A percentile compares a stretch with the other conserved stretches of the same genome.
Conservation (phyloP, 257 asterid genomes). For the Solanum appendiculatum region DNA sequence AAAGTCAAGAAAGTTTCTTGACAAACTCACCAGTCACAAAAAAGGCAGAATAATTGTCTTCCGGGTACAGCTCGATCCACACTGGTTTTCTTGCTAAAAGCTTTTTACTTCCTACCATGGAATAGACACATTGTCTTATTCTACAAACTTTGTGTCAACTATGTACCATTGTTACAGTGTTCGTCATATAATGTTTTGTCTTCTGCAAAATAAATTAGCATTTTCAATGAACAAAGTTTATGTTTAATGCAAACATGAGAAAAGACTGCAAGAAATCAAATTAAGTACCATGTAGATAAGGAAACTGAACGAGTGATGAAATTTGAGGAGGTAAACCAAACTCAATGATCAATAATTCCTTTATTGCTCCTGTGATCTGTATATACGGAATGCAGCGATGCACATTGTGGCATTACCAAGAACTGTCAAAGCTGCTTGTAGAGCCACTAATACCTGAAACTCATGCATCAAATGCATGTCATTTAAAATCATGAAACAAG, state of each 20-base stretch:
- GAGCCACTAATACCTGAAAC: conserved; percentile 70
- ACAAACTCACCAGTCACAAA: conserved; percentile 23
- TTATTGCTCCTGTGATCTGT: conserved; percentile 47
- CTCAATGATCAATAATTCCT: conserved; percentile 16
- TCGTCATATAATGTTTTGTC: neutral
- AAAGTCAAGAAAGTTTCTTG: conserved; percentile 20
- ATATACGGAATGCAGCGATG: conserved; percentile 87
- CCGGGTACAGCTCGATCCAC: neutral
- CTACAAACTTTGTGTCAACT: neutral
- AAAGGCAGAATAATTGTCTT: neutral
- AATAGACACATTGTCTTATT: neutral
- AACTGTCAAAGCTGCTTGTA: conserved; percentile 94
- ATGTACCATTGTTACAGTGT: neutral
- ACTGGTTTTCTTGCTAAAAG: neutral
- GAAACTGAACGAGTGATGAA: neutral
- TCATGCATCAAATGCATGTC: neutral
- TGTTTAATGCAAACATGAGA: neutral
- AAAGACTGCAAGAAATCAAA: neutral
- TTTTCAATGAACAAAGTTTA: neutral
- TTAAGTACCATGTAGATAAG: neutral
- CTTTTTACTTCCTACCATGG: neutral
- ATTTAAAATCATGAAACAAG: neutral
- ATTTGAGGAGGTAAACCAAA: neutral
- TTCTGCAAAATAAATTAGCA: neutral
- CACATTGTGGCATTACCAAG: conserved; percentile 87